Evolutionary conservation across 2,329 filamentous ascomycete genomes (phyloP).

Genomic region (Beauveria australis): DNA sequence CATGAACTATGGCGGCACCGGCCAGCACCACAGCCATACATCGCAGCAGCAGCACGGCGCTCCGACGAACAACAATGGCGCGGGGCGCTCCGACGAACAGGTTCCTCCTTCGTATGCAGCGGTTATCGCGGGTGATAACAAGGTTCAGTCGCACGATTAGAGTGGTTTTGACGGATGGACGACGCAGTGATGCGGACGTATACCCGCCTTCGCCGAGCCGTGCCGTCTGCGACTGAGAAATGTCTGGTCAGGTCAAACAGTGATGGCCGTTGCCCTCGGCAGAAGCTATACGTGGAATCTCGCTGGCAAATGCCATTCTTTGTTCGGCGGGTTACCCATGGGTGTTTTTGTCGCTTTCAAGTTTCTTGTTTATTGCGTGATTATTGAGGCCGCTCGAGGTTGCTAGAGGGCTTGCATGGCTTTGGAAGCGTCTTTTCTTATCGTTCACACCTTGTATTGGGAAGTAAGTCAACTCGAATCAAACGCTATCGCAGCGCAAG

Average conservation of each 20-base stretch:
- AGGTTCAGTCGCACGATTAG: constrained; percentile 55
- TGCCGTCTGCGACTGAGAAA: not conserved
- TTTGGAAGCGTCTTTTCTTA: not conserved
- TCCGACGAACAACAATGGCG: constrained; percentile 29
- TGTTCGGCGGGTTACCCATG: not conserved
- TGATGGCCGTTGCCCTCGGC: not conserved
- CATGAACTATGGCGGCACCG: constrained; percentile 17
- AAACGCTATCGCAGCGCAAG: not conserved
- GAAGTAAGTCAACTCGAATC: not conserved
- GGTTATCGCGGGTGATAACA: constrained; percentile 82
- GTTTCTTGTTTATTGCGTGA: not conserved
- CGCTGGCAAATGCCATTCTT: too few species aligned
- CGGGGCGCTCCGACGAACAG: constrained; percentile 18
- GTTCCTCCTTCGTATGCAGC: constrained; percentile 83
- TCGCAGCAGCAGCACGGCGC: constrained; percentile 23
- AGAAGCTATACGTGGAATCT: not conserved
- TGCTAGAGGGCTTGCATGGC: not conserved
- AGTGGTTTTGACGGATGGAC: constrained; percentile 22
- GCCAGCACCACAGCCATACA: constrained; percentile 17
- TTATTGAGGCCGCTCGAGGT: not conserved
- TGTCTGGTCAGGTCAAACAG: not conserved
- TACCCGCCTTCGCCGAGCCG: not conserved
- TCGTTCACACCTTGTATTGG: not conserved
- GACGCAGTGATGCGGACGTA: not conserved
- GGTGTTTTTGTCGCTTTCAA: not conserved